Conservation (phyloP, 2,329 filamentous ascomycete genomes). For the Apiospora pterosperma region DNA sequence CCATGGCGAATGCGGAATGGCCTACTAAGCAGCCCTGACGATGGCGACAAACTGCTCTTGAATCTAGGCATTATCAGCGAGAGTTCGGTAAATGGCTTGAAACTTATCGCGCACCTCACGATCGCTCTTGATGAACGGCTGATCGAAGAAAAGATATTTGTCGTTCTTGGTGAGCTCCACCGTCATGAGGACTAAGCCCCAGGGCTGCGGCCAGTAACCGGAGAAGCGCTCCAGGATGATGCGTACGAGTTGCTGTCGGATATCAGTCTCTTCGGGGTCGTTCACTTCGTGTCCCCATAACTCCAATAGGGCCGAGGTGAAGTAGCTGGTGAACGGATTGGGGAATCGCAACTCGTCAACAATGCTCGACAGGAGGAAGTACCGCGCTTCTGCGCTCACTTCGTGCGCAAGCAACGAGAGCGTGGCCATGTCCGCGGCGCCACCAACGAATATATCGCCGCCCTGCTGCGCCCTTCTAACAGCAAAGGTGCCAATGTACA, state of each 20-base stretch:
- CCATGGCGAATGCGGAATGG: not conserved
- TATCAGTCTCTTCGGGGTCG: slow-evolving; percentile 73
- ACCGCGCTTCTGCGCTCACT: slow-evolving; percentile 73
- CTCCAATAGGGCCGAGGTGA: slow-evolving; percentile 79
- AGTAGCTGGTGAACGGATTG: slow-evolving; percentile 88
- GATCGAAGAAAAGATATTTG: slow-evolving; percentile 86
- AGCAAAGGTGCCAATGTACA: slow-evolving; percentile 75
- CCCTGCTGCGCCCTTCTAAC: slow-evolving; percentile 59
- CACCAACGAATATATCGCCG: slow-evolving; percentile 60
- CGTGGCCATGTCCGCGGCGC: slow-evolving; percentile 66
- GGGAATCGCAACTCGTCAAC: slow-evolving; percentile 90
- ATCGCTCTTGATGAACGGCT: slow-evolving; percentile 85
- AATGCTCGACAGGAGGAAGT: slow-evolving; percentile 80
- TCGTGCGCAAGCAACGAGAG: slow-evolving; percentile 75
- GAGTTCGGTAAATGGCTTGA: slow-evolving; percentile 10
- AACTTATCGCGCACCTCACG: slow-evolving; percentile 63
- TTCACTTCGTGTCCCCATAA: slow-evolving; percentile 75
- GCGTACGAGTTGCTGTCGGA: slow-evolving; percentile 87
- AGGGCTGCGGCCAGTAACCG: slow-evolving; percentile 89
- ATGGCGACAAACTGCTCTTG: slow-evolving; percentile 4
- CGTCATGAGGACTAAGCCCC: slow-evolving; percentile 87
- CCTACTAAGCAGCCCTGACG: not conserved
- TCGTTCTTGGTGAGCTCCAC: slow-evolving; percentile 90
- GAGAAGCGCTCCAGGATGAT: slow-evolving; percentile 85
- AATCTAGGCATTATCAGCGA: slow-evolving; percentile 8